Evolutionary conservation across 306 rosid genomes (phyloP).

Genomic region (Castanea crenata): DNA sequence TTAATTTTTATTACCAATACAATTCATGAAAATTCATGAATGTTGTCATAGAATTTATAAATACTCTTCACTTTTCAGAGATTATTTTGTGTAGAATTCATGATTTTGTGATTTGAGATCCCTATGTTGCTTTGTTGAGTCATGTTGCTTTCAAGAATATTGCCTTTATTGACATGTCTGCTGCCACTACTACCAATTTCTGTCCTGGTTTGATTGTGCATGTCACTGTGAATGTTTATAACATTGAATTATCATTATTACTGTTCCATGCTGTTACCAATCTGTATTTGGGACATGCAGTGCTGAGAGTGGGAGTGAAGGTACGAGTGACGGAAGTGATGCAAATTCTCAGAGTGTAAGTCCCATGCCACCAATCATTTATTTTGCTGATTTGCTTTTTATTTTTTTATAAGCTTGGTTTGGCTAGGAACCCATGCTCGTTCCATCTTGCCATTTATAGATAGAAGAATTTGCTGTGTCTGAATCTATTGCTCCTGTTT

Average conservation of each 20-base stretch:
- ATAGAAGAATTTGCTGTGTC: neutral
- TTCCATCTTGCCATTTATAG: neutral
- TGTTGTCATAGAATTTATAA: neutral
- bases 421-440: neutral
- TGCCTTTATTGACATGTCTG: neutral
- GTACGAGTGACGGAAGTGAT: conserved; percentile 92
- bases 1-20: neutral
- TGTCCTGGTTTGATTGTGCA: neutral
- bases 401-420: neutral
- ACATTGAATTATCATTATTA: conserved; percentile 17
- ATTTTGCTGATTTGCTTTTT: conserved; percentile 6
- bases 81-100: neutral
- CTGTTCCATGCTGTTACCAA: conserved; percentile 13
- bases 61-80: neutral
- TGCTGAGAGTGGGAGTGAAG: conserved; percentile 95
- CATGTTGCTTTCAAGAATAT: neutral
- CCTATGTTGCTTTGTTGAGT: neutral
- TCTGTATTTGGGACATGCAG: conserved; percentile 53
- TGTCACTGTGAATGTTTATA: neutral
- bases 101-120: neutral
- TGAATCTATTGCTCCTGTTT: neutral
- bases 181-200: neutral
- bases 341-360: conserved; percentile 92
- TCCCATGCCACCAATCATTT: conserved; percentile 13
- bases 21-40: neutral